Evolutionary conservation across 1,284 basidiomycete species (phyloP).

Genomic region (Cryptococcus neoformans): DNA sequence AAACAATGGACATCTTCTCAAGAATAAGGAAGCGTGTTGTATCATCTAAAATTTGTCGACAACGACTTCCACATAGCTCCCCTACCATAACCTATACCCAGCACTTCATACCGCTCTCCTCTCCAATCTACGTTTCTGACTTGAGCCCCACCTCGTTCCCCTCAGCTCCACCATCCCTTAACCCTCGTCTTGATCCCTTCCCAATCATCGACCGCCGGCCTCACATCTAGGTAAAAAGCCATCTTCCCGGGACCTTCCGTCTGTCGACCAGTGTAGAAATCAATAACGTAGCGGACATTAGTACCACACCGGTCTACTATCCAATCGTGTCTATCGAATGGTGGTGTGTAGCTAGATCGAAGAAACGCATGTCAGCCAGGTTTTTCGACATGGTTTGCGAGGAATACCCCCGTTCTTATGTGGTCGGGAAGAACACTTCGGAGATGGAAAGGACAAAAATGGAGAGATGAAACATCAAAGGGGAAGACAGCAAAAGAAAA

Average conservation of each 20-base stretch:
- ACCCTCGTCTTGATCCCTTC: slow-evolving; percentile 76
- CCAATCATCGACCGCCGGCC: slow-evolving; percentile 89
- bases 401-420: background rate
- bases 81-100: no score
- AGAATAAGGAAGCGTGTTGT: no score
- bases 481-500: background rate
- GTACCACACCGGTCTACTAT: slow-evolving; percentile 86
- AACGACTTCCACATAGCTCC: no score
- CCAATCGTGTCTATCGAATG: slow-evolving; percentile 99
- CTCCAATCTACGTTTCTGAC: no score
- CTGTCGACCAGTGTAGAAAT: slow-evolving; percentile 91
- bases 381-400: background rate
- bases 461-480: background rate
- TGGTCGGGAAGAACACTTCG: background rate
- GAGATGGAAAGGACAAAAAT: background rate
- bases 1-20: no score
- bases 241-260: slow-evolving; percentile 39
- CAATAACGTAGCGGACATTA: slow-evolving; percentile 90
- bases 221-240: slow-evolving; percentile 89
- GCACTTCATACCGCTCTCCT: no score
- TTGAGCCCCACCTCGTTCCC: no score
- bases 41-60: no score
- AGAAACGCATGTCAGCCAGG: slow-evolving; percentile 2
- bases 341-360: slow-evolving; percentile 71
- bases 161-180: slow-evolving; percentile 24